Conservation (phyloP, 257 asterid genomes). For the Gentiana dahurica region DNA sequence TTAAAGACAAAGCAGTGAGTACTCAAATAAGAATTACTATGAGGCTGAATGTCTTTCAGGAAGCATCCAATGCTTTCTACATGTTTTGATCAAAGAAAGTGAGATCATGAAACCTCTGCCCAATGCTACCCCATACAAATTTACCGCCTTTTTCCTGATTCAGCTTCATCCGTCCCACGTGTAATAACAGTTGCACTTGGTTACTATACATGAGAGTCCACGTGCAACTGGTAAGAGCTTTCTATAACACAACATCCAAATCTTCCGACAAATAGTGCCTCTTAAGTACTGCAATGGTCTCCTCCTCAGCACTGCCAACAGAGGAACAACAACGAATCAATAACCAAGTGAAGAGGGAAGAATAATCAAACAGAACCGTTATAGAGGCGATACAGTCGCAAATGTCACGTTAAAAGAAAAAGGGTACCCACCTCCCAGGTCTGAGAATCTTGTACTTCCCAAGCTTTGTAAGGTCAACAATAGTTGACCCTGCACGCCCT, state of each 20-base stretch:
- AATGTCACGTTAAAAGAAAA: background rate
- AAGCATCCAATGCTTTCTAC: too few species aligned
- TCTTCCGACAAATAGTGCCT: constrained; percentile 39
- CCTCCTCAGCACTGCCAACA: constrained; percentile 52
- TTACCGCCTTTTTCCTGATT: background rate
- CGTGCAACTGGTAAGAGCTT: background rate
- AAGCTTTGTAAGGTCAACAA: constrained; percentile 60
- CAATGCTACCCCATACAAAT: too few species aligned
- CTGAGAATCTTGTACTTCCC: constrained; percentile 74
- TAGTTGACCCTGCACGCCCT: constrained; percentile 82
- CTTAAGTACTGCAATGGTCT: constrained; percentile 46
- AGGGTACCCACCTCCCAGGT: constrained; percentile 63
- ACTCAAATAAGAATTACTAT: too few species aligned
- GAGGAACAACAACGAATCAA: background rate
- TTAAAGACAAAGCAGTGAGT: too few species aligned
- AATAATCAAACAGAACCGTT: background rate
- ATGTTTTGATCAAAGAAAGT: too few species aligned
- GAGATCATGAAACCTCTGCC: too few species aligned
- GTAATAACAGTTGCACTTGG: background rate
- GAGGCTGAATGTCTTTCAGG: too few species aligned
- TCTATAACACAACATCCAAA: constrained; percentile 14
- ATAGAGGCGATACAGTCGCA: too few species aligned
- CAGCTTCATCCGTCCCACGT: too few species aligned
- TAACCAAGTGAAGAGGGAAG: background rate
- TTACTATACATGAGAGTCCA: background rate